Base-by-base conservation (phyloP, 148 eudicot species). In the Selenicereus undatus region DNA sequence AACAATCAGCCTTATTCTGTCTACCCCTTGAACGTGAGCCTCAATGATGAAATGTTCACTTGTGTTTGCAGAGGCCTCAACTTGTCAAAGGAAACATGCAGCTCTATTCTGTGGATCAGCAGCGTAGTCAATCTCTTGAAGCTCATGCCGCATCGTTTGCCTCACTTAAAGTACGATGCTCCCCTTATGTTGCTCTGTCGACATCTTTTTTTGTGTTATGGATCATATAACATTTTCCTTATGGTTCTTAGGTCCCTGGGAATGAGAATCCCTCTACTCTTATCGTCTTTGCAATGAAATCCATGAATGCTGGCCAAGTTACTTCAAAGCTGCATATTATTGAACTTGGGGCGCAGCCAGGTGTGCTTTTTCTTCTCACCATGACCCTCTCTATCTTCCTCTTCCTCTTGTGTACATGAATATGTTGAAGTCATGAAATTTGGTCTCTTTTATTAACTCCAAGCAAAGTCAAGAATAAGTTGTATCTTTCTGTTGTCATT, bases 61-160 rank as follows among this genome's bases (percentile, higher is more conserved):
- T 27, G 32, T 66, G 35, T 74, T 74, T 54, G 21, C 80, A 96
- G 99, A 86, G 97, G 80, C 99, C 99, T 36, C 99, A 96, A 86
- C 93, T 96, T 80, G 99, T 96, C 66, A 96, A 96, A 86, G 99
- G 99, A 76, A 96, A 84, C 66, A 96, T 96, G 99, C 99, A 96
- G 77, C 92, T 96, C 8, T 96, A 75, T 88, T 96, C 99, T 74
- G 95, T 93, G 85, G 99, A 93, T 71, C 99, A 96, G 87, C 97
- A 96, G 84, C 97, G 99, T 30, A 96, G 99, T 87, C 99, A 96
- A 89, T 90, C 99, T 81, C 99, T 96, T 83, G 99, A 96, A 88
- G 99, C 98, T 51, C 99, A 96, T 90, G 99, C 99, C n/a, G 98
- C 99, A 75, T 80, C 99, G 58, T 96, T 96, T 93, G 98, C 98